These are phyloP conservation scores for Ciborinia camelliae DNA, from an alignment of 2,329 filamentous ascomycete genomes.

Conservation along the genomic window DNA sequence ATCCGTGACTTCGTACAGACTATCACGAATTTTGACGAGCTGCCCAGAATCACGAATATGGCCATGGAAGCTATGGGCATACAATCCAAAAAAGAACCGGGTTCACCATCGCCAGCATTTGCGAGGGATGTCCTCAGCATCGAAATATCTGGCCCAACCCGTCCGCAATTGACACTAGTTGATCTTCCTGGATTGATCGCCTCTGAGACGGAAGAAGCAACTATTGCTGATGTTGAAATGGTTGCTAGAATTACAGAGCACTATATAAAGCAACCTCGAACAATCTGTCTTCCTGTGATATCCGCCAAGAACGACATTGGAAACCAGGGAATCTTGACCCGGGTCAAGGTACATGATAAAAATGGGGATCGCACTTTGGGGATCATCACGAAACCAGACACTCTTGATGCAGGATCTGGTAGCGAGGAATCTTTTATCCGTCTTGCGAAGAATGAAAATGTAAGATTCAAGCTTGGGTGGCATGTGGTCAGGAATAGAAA, in stretches of 20 bases:
- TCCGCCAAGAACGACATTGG: conserved; percentile 43
- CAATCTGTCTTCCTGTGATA: conserved; percentile 47
- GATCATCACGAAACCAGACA: conserved; percentile 48
- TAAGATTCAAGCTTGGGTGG: conserved; percentile 46
- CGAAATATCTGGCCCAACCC: conserved; percentile 28
- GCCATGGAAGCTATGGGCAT: conserved; percentile 34
- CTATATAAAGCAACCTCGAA: conserved; percentile 44
- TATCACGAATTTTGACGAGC: conserved; percentile 31
- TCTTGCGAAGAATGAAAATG: conserved; percentile 43
- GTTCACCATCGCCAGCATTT: conserved; percentile 25
- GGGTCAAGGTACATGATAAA: conserved; percentile 39
- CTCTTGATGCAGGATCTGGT: conserved; percentile 38
- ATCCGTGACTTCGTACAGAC: conserved; percentile 38
- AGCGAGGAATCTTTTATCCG: conserved; percentile 39
- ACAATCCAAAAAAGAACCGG: background rate
- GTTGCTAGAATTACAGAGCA: conserved; percentile 35
- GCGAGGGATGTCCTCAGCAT: conserved; percentile 34
- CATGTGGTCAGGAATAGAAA: conserved; percentile 47
- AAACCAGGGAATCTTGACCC: conserved; percentile 42
- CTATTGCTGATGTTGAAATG: conserved; percentile 32
- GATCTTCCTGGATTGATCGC: conserved; percentile 39
- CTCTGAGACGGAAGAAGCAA: conserved; percentile 29
- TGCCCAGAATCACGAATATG: conserved; percentile 33
- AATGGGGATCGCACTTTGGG: conserved; percentile 42
- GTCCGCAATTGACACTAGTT: conserved; percentile 35